These are phyloP conservation scores for Phaffomyces thermotolerans DNA, from an alignment of 805 yeast species.

Conservation along the genomic window DNA sequence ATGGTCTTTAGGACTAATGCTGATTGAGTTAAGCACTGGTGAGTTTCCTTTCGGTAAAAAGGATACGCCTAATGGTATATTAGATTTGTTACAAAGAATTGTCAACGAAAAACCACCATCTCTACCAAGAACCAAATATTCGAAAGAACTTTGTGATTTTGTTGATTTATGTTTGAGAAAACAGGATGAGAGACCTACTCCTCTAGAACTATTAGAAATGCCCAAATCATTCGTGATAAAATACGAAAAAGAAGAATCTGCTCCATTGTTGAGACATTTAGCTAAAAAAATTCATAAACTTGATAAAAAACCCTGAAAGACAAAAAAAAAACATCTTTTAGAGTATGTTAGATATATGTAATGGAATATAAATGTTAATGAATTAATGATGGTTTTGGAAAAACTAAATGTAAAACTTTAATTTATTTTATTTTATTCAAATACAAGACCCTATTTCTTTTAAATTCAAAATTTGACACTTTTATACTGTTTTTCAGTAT, in stretches of 20 bases:
- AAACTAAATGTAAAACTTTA: background rate
- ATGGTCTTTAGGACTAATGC: slow-evolving; percentile 92
- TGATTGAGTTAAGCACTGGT: slow-evolving; percentile 85
- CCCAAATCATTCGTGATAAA: slow-evolving; percentile 25
- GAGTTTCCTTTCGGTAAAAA: slow-evolving; percentile 67
- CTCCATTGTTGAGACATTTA: slow-evolving; percentile 33
- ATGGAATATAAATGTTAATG: too few relatives aligned
- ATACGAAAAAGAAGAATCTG: slow-evolving; percentile 27
- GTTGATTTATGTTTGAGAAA: slow-evolving; percentile 71
- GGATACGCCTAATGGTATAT: slow-evolving; percentile 72
- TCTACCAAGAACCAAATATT: slow-evolving; percentile 37
- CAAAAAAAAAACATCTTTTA: too few relatives aligned
- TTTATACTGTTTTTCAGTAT: slow-evolving; percentile 31
- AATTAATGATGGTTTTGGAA: too few relatives aligned
- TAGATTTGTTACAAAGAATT: slow-evolving; percentile 85
- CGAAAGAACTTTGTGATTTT: slow-evolving; percentile 52
- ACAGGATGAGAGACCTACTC: slow-evolving; percentile 59
- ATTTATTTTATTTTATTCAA: background rate
- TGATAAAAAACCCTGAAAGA: background rate
- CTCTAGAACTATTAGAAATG: slow-evolving; percentile 53
- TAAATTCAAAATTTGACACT: background rate
- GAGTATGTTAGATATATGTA: too few relatives aligned
- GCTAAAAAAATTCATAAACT: slow-evolving; percentile 28
- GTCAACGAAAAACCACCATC: slow-evolving; percentile 90
- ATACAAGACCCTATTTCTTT: background rate